Evolutionary conservation across 805 yeast species (phyloP).

Genomic region (Lachancea quebecensis): DNA sequence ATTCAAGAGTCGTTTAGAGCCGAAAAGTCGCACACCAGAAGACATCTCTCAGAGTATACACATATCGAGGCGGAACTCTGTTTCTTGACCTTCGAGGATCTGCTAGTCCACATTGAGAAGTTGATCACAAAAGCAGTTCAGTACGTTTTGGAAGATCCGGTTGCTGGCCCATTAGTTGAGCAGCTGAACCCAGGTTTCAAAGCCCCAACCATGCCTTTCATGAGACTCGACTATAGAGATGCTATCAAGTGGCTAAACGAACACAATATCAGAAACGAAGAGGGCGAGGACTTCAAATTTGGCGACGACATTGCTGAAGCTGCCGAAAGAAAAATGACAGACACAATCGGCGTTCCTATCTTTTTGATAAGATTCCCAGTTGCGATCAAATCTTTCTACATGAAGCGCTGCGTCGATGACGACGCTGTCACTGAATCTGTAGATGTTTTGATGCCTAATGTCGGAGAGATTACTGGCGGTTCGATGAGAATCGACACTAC

Average conservation of each 20-base stretch:
- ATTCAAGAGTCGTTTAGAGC: slow-evolving; percentile 99
- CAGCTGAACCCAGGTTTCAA: slow-evolving; percentile 89
- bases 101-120: slow-evolving; percentile 77
- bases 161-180: slow-evolving; percentile 82
- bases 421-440: slow-evolving; percentile 96
- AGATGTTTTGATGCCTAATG: slow-evolving; percentile 97
- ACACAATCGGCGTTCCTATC: slow-evolving; percentile 86
- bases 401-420: slow-evolving; percentile 87
- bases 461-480: slow-evolving; percentile 98
- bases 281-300: slow-evolving; percentile 83
- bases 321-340: slow-evolving; percentile 98
- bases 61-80: slow-evolving; percentile 94
- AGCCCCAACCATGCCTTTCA: slow-evolving; percentile 80
- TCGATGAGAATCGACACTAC: slow-evolving; percentile 89
- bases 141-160: slow-evolving; percentile 79
- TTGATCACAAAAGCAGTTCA: slow-evolving; percentile 63
- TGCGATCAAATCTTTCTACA: slow-evolving; percentile 95
- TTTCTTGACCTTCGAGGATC: slow-evolving; percentile 79
- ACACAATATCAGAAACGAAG: slow-evolving; percentile 90
- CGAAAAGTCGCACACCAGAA: slow-evolving; percentile 96
- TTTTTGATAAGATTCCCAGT: slow-evolving; percentile 92
- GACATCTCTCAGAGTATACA: slow-evolving; percentile 95
- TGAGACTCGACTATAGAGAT: slow-evolving; percentile 82
- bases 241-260: slow-evolving; percentile 97
- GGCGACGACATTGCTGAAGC: slow-evolving; percentile 99